Base-by-base conservation (phyloP, 306 rosid species). In the Delonix regia region DNA sequence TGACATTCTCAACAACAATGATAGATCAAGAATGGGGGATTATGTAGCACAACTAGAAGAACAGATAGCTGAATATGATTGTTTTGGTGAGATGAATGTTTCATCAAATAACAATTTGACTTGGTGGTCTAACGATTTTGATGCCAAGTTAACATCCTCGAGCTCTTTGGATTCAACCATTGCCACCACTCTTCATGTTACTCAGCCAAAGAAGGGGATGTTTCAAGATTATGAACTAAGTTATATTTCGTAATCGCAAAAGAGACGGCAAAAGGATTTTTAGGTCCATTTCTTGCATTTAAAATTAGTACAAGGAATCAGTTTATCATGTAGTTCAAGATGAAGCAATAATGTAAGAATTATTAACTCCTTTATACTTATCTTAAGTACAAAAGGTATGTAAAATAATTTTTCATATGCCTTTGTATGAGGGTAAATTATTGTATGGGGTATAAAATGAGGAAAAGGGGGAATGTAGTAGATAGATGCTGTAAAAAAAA, bases 51-150 rank as follows among this genome's bases (percentile, higher is more conserved):
- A 78, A 11, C 86, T 77, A 12, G 86, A 76, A 41, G 86, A 83
- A 45, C 84, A 83, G 49, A 52, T 72, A 8, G 80, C 82, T 82
- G 92, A 82, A n/a, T 90, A 88, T 83, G 93, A 93, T 85, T 92
- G 89, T 71, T 91, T 89, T 71, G 80, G 78, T 70, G 97, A 91
- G 38, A 89, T 92, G 81, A 85, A 69, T 70, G 71, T 52, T 66
- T 66, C 52, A 0, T 79, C 89, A 42, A 95, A 87, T 84, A 92
- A 88, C 25, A 76, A 78, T 82, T 53, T 87, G 71, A 71, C 79
- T 27, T 95, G 99, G 99, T 91, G 98, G 99, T 80, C 90, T 33
- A 87, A 86, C 65, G 88, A 82, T 61, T 84, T 89, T 63, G 91
- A 88, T 38, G 24, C 84, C 57, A 95, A 87, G 77, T 91, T 97